Percentiles rank a stretch among this genome's conserved stretches.
phyloP scores from a whole-genome alignment of 1,284 basidiomycete genomes.

The Mycena sp. region DNA sequence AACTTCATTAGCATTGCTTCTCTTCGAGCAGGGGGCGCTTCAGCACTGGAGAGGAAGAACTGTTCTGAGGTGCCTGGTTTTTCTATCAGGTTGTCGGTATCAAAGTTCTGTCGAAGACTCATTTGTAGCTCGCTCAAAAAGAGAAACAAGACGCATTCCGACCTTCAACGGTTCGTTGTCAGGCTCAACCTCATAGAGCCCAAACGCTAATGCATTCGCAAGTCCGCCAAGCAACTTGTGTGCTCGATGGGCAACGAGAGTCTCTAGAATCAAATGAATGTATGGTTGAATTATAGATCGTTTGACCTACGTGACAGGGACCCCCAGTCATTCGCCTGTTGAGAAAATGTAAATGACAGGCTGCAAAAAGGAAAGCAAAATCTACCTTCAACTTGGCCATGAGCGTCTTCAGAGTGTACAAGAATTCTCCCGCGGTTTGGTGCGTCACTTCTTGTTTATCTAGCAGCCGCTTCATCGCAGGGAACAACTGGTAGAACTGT shows the following conservation, averaged over 20 bases:
- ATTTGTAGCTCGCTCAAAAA: background rate
- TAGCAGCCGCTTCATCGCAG: slow-evolving; percentile 53
- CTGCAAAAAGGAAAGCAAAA: background rate
- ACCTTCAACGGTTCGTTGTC: slow-evolving; percentile 62
- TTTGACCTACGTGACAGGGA: slow-evolving; percentile 61
- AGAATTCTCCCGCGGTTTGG: slow-evolving; percentile 59
- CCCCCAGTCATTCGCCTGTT: slow-evolving; percentile 70
- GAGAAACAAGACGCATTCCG: background rate
- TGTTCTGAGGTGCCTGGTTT: slow-evolving; percentile 43
- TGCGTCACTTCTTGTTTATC: slow-evolving; percentile 61
- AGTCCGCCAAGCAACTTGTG: slow-evolving; percentile 53
- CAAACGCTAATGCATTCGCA: slow-evolving; percentile 55
- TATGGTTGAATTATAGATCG: background rate
- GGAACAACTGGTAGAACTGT: slow-evolving; percentile 65
- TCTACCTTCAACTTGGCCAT: slow-evolving; percentile 74
- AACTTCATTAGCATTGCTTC: slow-evolving; percentile 46
- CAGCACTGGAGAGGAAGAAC: slow-evolving; percentile 47
- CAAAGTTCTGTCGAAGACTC: slow-evolving; percentile 53
- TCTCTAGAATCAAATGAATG: slow-evolving; percentile 50
- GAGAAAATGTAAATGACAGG: background rate
- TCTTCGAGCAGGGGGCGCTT: slow-evolving; percentile 26
- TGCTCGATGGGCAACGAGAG: slow-evolving; percentile 62
- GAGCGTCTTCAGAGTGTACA: slow-evolving; percentile 66
- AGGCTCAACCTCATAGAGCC: slow-evolving; percentile 55
- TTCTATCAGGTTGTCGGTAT: slow-evolving; percentile 53